Evolutionary conservation across 495 filamentous ascomycete species (phyloP).

Genomic region (Aspergillus olivimuriae): DNA sequence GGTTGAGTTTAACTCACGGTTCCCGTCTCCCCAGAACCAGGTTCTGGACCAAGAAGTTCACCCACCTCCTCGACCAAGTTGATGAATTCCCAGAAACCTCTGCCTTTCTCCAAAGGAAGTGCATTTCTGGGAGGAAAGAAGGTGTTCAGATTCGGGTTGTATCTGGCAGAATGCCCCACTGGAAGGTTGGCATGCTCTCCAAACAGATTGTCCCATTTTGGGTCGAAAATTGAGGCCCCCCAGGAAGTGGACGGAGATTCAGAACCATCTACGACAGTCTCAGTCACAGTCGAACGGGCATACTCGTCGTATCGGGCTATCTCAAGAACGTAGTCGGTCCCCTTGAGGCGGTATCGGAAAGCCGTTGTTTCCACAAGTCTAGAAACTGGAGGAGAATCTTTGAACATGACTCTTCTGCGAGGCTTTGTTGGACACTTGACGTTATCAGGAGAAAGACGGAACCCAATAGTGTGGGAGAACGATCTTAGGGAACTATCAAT

Average conservation of each 20-base stretch:
- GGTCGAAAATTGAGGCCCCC: conserved; percentile 43
- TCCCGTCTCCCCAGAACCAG: not conserved
- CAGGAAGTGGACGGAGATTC: conserved; percentile 25
- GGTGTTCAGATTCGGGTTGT: conserved; percentile 31
- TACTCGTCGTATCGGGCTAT: conserved; percentile 51
- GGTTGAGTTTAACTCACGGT: too few species aligned
- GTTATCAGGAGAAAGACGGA: too few species aligned
- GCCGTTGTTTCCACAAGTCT: conserved; percentile 45
- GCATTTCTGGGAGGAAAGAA: conserved; percentile 37
- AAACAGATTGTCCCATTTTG: conserved; percentile 43
- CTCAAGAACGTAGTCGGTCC: conserved; percentile 48
- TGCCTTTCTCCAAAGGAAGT: conserved; percentile 2
- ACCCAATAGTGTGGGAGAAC: conserved; percentile 21
- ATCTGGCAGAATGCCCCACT: conserved; percentile 27
- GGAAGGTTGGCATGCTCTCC: conserved; percentile 24
- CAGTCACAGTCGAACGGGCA: conserved; percentile 13
- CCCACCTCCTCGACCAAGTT: conserved; percentile 24
- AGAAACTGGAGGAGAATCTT: conserved; percentile 14
- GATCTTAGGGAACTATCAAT: conserved; percentile 18
- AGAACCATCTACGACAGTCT: conserved; percentile 3
- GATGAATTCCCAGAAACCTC: conserved; percentile 30
- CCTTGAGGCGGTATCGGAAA: conserved; percentile 40
- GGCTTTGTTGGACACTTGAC: too few species aligned
- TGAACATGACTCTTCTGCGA: conserved; percentile 21
- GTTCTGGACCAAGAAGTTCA: conserved; percentile 18